A percentile compares a stretch with the other conserved stretches of the same genome.
Evolutionary conservation across 2,329 filamentous ascomycete genomes (phyloP).

Genomic region (Neofusicoccum umdonicola): DNA sequence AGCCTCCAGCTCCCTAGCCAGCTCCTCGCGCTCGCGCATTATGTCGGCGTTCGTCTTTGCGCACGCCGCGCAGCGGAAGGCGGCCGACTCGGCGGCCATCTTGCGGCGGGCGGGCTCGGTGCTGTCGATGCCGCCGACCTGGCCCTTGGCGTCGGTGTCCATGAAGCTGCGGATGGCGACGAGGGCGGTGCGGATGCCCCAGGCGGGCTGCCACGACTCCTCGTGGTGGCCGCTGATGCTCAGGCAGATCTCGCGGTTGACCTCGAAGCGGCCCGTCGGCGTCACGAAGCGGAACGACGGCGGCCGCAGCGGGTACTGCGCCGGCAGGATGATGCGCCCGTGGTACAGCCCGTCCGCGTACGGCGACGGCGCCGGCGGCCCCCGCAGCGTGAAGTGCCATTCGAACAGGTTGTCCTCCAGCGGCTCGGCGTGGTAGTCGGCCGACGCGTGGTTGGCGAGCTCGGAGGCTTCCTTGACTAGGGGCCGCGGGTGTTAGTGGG

Average conservation of each 20-base stretch:
- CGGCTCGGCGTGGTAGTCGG: constrained; percentile 82
- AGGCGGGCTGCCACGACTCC: constrained; percentile 97
- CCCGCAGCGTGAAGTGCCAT: constrained; percentile 98
- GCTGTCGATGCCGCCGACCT: constrained; percentile 80
- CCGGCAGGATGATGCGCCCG: constrained; percentile 86
- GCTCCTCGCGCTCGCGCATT: constrained; percentile 66
- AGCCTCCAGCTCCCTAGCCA: constrained; percentile 46
- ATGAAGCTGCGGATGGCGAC: constrained; percentile 81
- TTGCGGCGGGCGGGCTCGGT: constrained; percentile 56
- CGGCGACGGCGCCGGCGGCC: constrained; percentile 73
- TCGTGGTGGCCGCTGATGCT: constrained; percentile 94
- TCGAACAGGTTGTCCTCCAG: constrained; percentile 91
- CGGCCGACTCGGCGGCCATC: constrained; percentile 65
- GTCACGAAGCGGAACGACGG: constrained; percentile 96
- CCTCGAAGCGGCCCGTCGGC: constrained; percentile 87
- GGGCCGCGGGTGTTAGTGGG: constrained; percentile 24
- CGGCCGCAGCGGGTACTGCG: constrained; percentile 85
- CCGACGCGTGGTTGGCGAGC: constrained; percentile 73
- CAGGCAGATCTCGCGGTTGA: constrained; percentile 94
- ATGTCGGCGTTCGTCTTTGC: constrained; percentile 71
- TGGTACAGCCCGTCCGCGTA: constrained; percentile 88
- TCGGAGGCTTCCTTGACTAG: constrained; percentile 87
- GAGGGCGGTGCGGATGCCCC: constrained; percentile 90
- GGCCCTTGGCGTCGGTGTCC: constrained; percentile 83
- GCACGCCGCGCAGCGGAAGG: constrained; percentile 70